A percentile compares a stretch with the other conserved stretches of the same genome.
Evolutionary conservation across 75 land plant genomes (phyloP).

Genomic region (Sequoia sempervirens): DNA sequence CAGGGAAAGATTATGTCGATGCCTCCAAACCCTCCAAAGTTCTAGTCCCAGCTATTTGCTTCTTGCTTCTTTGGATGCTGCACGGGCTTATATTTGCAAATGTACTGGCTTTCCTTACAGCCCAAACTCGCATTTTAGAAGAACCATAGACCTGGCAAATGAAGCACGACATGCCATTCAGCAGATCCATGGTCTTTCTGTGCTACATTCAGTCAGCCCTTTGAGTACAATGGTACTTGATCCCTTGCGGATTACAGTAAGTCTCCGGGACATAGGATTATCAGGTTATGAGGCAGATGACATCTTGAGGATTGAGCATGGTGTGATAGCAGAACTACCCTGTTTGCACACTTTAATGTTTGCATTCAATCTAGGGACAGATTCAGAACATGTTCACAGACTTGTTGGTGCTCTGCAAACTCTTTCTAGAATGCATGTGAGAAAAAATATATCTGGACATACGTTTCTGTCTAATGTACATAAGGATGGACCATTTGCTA

Average conservation of each 20-base stretch:
- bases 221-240: conserved; percentile 36
- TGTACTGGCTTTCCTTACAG: neutral
- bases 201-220: too few relatives aligned
- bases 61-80: too few relatives aligned
- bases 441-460: neutral
- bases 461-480: neutral
- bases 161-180: conserved; percentile 23
- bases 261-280: conserved; percentile 54
- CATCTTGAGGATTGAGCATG: conserved; percentile 36
- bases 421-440: conserved; percentile 20
- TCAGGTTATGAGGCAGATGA: conserved; percentile 85
- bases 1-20: conserved; percentile 40
- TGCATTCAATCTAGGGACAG: conserved; percentile 68
- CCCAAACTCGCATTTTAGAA: too few relatives aligned
- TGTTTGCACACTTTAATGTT: conserved; percentile 59
- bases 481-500: conserved; percentile 21
- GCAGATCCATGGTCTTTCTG: too few relatives aligned
- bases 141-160: too few relatives aligned
- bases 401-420: conserved; percentile 44
- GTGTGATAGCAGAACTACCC: conserved; percentile 69
- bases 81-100: too few relatives aligned
- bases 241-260: conserved; percentile 76
- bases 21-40: conserved; percentile 87
- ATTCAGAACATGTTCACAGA: conserved; percentile 42
- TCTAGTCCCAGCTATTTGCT: conserved; percentile 38